A percentile compares a stretch with the other conserved stretches of the same genome.
Conservation (phyloP, 306 rosid species). For the Vicia villosa region DNA sequence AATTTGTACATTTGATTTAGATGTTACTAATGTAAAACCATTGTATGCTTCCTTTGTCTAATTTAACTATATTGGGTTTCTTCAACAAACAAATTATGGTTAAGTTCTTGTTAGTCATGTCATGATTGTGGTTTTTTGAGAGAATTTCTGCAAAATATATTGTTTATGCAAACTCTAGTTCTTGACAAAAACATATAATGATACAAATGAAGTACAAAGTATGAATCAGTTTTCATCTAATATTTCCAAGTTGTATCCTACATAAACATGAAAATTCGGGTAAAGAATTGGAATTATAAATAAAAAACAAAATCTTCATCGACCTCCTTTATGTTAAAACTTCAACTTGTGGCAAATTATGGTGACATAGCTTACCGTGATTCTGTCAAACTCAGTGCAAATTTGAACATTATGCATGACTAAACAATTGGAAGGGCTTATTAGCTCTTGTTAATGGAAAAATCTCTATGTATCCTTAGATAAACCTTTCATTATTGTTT, state of each 20-base stretch:
- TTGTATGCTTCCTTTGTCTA: not conserved
- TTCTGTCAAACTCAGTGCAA: not conserved
- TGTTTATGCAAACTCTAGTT: not conserved
- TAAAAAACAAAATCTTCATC: constrained; percentile 9
- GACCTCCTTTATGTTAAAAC: constrained; percentile 19
- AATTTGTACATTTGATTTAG: constrained; percentile 47
- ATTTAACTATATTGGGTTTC: not conserved
- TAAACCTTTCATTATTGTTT: constrained; percentile 10
- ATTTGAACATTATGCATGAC: no score
- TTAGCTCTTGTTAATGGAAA: not conserved
- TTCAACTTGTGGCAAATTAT: no score
- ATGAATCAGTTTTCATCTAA: not conserved
- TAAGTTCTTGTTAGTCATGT: not conserved
- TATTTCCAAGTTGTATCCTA: not conserved
- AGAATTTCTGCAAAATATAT: no score
- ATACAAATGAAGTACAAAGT: not conserved
- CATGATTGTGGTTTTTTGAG: not conserved
- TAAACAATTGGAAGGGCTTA: not conserved
- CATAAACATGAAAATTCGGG: not conserved
- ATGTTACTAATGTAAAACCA: constrained; percentile 18
- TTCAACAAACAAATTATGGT: not conserved
- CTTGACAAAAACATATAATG: not conserved
- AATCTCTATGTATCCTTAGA: not conserved
- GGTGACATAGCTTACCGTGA: not conserved
- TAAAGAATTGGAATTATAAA: not conserved